Evolutionary conservation across 768 basidiomycete genomes (phyloP).

Genomic region (Basidioascus undulatus): DNA sequence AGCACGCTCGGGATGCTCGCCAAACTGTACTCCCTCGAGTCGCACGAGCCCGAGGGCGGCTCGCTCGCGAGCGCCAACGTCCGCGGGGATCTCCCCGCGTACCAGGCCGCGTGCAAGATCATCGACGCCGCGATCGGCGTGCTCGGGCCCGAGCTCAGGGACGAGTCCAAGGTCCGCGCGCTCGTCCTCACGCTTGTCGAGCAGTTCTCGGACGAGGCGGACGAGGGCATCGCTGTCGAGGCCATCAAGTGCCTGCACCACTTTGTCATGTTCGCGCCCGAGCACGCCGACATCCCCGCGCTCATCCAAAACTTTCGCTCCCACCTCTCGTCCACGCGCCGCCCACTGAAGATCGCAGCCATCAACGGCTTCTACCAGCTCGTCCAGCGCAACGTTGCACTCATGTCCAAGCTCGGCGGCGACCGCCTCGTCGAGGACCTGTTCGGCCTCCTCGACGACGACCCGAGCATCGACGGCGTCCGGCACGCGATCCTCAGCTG

Average conservation of each 20-base stretch:
- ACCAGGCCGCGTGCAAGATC: slow-evolving; percentile 72
- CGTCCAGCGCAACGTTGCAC: slow-evolving; percentile 76
- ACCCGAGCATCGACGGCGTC: slow-evolving; percentile 79
- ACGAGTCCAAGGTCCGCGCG: slow-evolving; percentile 51
- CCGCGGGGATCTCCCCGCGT: slow-evolving; percentile 72
- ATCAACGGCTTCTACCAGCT: slow-evolving; percentile 93
- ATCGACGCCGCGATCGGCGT: slow-evolving; percentile 83
- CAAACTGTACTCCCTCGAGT: slow-evolving; percentile 67
- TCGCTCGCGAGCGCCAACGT: slow-evolving; percentile 56
- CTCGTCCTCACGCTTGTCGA: slow-evolving; percentile 63
- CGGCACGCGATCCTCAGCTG: slow-evolving; percentile 78
- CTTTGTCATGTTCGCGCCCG: slow-evolving; percentile 82
- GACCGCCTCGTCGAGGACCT: slow-evolving; percentile 82
- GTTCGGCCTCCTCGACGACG: slow-evolving; percentile 85
- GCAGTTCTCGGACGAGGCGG: slow-evolving; percentile 60
- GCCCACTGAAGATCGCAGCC: slow-evolving; percentile 74
- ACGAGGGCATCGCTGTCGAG: slow-evolving; percentile 72
- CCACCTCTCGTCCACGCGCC: slow-evolving; percentile 52
- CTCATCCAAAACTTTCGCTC: slow-evolving; percentile 52
- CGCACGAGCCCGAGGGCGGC: slow-evolving; percentile 83
- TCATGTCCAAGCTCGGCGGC: slow-evolving; percentile 80
- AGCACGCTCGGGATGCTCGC: slow-evolving; percentile 72
- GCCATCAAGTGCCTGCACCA: slow-evolving; percentile 92
- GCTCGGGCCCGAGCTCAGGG: slow-evolving; percentile 84
- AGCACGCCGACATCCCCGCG: slow-evolving; percentile 54